These are phyloP conservation scores for Ustilago shanxiensis DNA, from an alignment of 1,284 basidiomycete genomes.

Conservation along the genomic window DNA sequence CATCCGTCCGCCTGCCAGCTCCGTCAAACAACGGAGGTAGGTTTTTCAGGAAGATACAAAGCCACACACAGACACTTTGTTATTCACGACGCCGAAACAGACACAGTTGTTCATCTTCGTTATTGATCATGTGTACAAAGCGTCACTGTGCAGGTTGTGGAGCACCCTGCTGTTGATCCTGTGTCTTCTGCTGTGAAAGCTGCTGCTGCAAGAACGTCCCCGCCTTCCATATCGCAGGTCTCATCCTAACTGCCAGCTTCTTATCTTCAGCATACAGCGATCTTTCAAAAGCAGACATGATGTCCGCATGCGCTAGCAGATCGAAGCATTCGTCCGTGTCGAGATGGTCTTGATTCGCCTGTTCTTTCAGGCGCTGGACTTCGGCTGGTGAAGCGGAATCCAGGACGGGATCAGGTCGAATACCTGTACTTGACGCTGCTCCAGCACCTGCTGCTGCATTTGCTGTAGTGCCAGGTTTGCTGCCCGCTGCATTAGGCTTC, in stretches of 20 bases:
- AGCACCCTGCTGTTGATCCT: slow-evolving; percentile 6
- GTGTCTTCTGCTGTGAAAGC: background rate
- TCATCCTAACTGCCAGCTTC: slow-evolving; percentile 21
- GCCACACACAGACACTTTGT: no score
- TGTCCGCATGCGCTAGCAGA: slow-evolving; percentile 52
- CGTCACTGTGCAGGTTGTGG: background rate
- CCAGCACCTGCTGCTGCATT: background rate
- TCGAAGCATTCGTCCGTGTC: slow-evolving; percentile 51
- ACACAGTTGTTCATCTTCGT: no score
- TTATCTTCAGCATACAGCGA: slow-evolving; percentile 23
- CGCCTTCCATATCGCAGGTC: slow-evolving; percentile 29
- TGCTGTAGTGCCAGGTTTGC: slow-evolving; percentile 16
- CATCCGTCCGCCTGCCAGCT: no score
- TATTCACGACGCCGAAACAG: background rate
- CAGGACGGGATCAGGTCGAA: slow-evolving; percentile 35
- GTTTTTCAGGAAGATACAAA: no score
- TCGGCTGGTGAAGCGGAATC: slow-evolving; percentile 20
- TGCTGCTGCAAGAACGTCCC: slow-evolving; percentile 10
- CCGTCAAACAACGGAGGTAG: no score
- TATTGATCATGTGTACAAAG: background rate
- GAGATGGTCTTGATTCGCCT: slow-evolving; percentile 20
- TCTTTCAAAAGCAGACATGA: slow-evolving; percentile 53
- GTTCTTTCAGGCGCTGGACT: slow-evolving; percentile 15
- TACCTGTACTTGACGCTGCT: slow-evolving; percentile 21
- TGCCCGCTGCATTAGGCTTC: slow-evolving; percentile 1